Base-by-base conservation (phyloP, 148 eudicot species). In the Chenopodium formosanum region DNA sequence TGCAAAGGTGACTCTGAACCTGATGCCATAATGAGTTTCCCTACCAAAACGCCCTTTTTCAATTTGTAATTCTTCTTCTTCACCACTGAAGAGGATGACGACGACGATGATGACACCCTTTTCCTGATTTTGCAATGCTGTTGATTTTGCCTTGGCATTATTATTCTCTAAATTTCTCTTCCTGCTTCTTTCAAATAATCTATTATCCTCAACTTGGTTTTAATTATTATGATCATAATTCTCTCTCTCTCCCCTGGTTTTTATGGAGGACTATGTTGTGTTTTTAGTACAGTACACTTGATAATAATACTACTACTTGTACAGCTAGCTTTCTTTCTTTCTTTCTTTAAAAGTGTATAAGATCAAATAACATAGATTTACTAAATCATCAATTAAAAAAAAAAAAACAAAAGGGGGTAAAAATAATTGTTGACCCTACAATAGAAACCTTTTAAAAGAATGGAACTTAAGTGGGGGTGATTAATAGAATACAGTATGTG, bases 1-100 rank as follows among this genome's bases (percentile, higher is more conserved):
- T 82, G 62, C 56, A 84, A 65, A 44, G 91, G 90, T 70, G 92
- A 87, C 60, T 76, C 85, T 63, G 90, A 87, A 68, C 86, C 85
- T 70, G 77, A 32, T 25, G 79, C 78, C 86, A 84, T 84, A 8
- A 65, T 73, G 85, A 90, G 86, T 86, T 88, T 91, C 27, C 89
- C 87, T 10, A 88, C 92, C 83, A 87, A 66, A 87, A 94, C 81
- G 7, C 89, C 92, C 64, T 92, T 83, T 80, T 93, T 92, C 74
- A 94, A 77, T 52, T 91, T 86, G 72, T 86, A 88, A 81, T 86
- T 86, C 81, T 80, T 86, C 81, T 80, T 86, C 32, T 78, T 89
- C 50, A 89, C 75, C 34, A 90, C 85, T 6, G 97, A 90, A 2
- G 94, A 88, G 1, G 97, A 88, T 13, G 97, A 91, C 9, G 97